These are phyloP conservation scores for Nevesoporus exiguus DNA, from an alignment of 768 basidiomycete genomes.

Conservation along the genomic window DNA sequence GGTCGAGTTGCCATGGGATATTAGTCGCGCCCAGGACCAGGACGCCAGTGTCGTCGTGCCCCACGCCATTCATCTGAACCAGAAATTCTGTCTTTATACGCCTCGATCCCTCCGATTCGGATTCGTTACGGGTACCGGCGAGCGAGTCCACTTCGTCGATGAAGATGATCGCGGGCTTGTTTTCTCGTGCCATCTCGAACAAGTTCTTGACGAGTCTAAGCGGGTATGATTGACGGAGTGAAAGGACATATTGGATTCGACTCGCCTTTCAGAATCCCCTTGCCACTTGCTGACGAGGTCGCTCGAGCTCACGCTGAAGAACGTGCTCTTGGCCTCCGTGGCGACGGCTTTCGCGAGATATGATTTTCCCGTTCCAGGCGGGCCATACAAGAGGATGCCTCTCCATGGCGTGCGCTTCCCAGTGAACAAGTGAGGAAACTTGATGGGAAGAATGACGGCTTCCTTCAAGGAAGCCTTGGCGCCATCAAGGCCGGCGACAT, in stretches of 20 bases:
- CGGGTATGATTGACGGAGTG: constrained; percentile 1
- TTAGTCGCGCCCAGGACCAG: constrained; percentile 97
- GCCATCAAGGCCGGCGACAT: constrained; percentile 93
- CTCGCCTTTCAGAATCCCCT: constrained; percentile 94
- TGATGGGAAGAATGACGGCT: constrained; percentile 99
- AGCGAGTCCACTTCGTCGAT: constrained; percentile 98
- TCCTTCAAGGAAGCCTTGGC: constrained; percentile 97
- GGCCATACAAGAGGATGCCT: constrained; percentile 94
- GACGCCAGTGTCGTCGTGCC: constrained; percentile 95
- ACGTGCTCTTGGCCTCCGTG: constrained; percentile 98
- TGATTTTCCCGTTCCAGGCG: constrained; percentile 96
- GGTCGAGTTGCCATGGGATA: constrained; percentile 97
- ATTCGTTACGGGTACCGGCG: constrained; percentile 90
- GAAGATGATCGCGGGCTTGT: constrained; percentile 97
- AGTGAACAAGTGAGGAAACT: constrained; percentile 97
- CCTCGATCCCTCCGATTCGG: constrained; percentile 95
- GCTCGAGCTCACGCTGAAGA: constrained; percentile 93
- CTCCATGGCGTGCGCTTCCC: constrained; percentile 98
- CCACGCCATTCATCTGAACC: constrained; percentile 99
- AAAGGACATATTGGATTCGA: background rate
- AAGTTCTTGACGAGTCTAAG: constrained; percentile 89
- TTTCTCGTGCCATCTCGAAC: constrained; percentile 93
- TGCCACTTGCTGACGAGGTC: constrained; percentile 99
- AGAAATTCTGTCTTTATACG: constrained; percentile 97
- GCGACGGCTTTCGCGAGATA: constrained; percentile 98